Base-by-base conservation (phyloP, 805 yeast species). In the Kodamaea sagamina region DNA sequence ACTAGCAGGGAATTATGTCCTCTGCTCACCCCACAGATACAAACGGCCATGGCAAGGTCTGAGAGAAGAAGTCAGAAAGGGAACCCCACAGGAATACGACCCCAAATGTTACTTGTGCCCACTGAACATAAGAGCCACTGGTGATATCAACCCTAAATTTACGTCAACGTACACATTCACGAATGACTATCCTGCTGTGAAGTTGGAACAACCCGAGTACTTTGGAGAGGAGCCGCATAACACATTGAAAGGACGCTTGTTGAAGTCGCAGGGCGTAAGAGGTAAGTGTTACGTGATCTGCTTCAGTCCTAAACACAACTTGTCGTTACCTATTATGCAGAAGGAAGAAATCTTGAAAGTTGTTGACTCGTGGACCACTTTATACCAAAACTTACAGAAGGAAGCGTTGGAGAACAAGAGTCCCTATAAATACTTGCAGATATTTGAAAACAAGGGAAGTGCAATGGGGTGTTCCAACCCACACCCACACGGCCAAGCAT, bases 381-480 rank as follows among this genome's bases (percentile, higher is more conserved):
- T 83, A 27, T 82, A 79, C 58, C 24, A 54, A 15, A 68, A 65
- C 22, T 65, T 83, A 28, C 61, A 72, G 31, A 48, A 48, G 10
- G 72, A 74, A 48, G 69, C 68, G 4, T 13, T 29, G 10, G 32
- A 38, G 9, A 32, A 28, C 9, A 27, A 24, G 13, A 32, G 34
- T 2, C 79, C 84, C 22, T 77, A 58, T 57, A 71, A 72, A 48
- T 83, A 84, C 61, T 62, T 84, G 47, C 89, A 84, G 63, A 81
- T 84, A 28, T 84, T 84, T 57, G 92, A 84, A 59, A 84, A 84
- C 59, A 84, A 84, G 61, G 90, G 90, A 22, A 69, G 81, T 32
- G 84, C 86, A 4, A 84, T 84, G 90, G 90, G 90, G 29, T 84
- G 90, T 56, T 83, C 89, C 3, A 84, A 84, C 56, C 84, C 88